These are phyloP conservation scores for Ceratocystis harringtonii DNA, from an alignment of 2,329 filamentous ascomycete species.

Conservation along the genomic window DNA sequence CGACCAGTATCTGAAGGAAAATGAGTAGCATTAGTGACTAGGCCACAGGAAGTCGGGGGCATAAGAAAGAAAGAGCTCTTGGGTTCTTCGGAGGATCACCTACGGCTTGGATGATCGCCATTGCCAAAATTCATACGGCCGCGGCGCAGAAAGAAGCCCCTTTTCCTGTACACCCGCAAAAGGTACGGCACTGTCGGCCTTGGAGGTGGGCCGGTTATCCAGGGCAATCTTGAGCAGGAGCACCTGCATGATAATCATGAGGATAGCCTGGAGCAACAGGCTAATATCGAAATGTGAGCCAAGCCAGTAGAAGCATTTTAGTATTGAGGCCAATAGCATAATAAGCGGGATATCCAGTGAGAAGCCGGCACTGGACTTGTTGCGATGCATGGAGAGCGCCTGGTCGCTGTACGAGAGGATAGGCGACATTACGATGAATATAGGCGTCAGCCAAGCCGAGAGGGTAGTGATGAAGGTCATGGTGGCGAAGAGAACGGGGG, in stretches of 20 bases:
- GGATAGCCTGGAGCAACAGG: constrained; percentile 47
- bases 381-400: constrained; percentile 48
- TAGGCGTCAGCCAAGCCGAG: constrained; percentile 43
- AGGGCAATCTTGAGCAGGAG: constrained; percentile 52
- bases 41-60: background rate
- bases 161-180: constrained; percentile 34
- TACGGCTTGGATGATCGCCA: constrained; percentile 58
- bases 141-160: constrained; percentile 26
- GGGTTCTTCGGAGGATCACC: constrained; percentile 21
- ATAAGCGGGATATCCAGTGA: constrained; percentile 58
- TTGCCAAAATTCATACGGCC: constrained; percentile 71
- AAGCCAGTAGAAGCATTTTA: constrained; percentile 57
- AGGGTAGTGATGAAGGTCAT: constrained; percentile 33
- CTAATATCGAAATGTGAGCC: constrained; percentile 49
- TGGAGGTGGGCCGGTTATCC: constrained; percentile 48
- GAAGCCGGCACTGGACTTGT: constrained; percentile 50
- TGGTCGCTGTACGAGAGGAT: constrained; percentile 52
- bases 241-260: constrained; percentile 50
- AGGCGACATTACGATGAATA: constrained; percentile 49
- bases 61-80: background rate
- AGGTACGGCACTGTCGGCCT: constrained; percentile 42
- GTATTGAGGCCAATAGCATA: constrained; percentile 53
- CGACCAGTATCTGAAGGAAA: constrained; percentile 52
- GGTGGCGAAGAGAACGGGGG: background rate
- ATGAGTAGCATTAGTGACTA: background rate